Conservation (phyloP, 306 rosid genomes). For the Hippophae gyantsensis region DNA sequence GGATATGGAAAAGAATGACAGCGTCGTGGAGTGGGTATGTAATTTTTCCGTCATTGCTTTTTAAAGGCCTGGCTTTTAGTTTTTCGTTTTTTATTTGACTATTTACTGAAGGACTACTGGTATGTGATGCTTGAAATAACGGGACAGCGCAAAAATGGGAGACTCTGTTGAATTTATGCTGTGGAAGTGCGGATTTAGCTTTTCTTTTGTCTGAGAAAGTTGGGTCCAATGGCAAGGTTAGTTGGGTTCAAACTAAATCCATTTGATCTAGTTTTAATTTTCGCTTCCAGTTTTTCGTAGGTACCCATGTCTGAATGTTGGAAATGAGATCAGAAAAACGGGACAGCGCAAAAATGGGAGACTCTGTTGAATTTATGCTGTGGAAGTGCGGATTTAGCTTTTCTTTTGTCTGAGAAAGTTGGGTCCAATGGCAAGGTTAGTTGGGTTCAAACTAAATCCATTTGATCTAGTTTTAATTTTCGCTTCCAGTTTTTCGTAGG, state of each 20-base stretch:
- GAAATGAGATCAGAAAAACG: no score
- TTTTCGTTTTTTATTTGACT: neutral
- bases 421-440: slow-evolving; percentile 49
- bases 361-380: slow-evolving; percentile 83
- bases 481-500: neutral
- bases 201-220: slow-evolving; percentile 70
- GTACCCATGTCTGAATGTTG: no score
- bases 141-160: slow-evolving; percentile 57
- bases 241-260: neutral
- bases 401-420: slow-evolving; percentile 67
- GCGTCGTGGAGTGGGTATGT: slow-evolving; percentile 72
- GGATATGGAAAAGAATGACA: slow-evolving; percentile 84
- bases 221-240: slow-evolving; percentile 51
- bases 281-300: neutral
- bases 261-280: neutral
- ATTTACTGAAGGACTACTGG: neutral
- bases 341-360: no score
- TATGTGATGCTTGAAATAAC: slow-evolving; percentile 2
- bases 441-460: neutral
- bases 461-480: neutral
- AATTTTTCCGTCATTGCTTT: neutral
- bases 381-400: slow-evolving; percentile 85
- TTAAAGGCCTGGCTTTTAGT: no score
- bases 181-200: slow-evolving; percentile 88
- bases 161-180: slow-evolving; percentile 78